These are phyloP conservation scores for Zoysia matrella DNA, from an alignment of 202 grass and related monocot genomes.

Conservation along the genomic window DNA sequence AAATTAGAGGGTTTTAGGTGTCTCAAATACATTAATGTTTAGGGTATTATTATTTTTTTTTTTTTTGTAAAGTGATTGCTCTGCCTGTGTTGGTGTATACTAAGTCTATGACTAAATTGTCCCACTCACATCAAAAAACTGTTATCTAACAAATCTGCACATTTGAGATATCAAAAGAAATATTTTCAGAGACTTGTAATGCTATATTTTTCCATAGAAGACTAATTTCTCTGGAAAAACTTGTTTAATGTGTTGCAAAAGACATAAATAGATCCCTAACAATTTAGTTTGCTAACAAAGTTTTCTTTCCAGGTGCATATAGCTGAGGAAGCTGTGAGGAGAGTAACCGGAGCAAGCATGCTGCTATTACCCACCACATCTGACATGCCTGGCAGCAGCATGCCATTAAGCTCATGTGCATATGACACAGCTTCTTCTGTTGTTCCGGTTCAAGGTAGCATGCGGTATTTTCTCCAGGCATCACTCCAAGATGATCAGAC, in stretches of 20 bases:
- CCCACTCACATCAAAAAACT: neutral
- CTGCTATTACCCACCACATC: conserved; percentile 37
- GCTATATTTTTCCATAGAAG: neutral
- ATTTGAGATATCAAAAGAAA: neutral
- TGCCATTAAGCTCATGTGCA: conserved; percentile 39
- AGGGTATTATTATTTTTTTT: neutral
- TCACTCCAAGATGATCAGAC: conserved; percentile 33
- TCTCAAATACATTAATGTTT: neutral
- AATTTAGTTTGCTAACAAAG: neutral
- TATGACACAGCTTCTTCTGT: conserved; percentile 48
- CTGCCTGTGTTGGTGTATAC: neutral
- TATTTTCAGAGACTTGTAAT: neutral
- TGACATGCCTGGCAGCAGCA: conserved; percentile 44
- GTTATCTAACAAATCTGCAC: neutral
- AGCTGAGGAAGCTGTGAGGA: conserved; percentile 69
- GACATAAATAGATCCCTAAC: neutral
- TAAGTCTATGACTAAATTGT: neutral
- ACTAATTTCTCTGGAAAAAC: neutral
- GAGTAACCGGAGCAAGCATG: conserved; percentile 57
- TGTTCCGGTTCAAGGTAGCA: conserved; percentile 36
- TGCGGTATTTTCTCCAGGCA: conserved; percentile 41
- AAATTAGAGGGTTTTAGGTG: neutral
- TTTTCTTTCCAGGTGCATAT: conserved; percentile 72
- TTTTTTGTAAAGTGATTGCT: neutral
- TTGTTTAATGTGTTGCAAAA: neutral